Base-by-base conservation (phyloP, 164 flowering plant genomes). In the Houttuynia cordata region DNA sequence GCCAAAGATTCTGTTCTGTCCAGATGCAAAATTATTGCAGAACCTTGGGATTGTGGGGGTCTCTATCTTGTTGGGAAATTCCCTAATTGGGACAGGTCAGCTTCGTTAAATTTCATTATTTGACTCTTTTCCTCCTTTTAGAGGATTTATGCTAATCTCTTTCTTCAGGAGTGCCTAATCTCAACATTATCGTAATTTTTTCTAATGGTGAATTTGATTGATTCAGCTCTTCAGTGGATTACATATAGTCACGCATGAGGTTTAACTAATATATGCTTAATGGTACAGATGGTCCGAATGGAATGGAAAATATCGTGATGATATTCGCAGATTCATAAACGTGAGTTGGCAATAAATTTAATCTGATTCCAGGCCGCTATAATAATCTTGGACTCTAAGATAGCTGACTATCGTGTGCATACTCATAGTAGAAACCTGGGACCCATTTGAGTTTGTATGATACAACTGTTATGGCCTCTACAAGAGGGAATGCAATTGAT, bases 11-110 rank as follows among this genome's bases (percentile, higher is more conserved):
- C 72, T 60, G 70, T 74, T 64, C 69, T 93, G 19, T 86, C 98
- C 40, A 81, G 85, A 62, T 87, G 97, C 75, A 93, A 90, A 73
- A 80, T 90, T 56, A 87, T 93, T 74, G 79, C 99, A 17, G 99
- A 93, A 71, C 99, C 99, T 63, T 93, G 99, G 99, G 99, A 93
- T 67, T 93, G 99, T 79, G 92, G 87, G 57, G 99, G 96, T 41
- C 87, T 93, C 59, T 93, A 93, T 75, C 94, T 90, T 59, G 99
- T 90, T 51, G 99, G 99, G 63, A 77, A 68, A n/a, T 93, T 93
- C 76, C 99, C 99, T 22, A 93, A 87, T 68, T 93, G 98, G 98
- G 98, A 93, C 61, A 59, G 97, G 98, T 89, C 13, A 30, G 37
- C 37, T 30, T 45, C 17, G 12, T 17, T 45, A 12, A 3, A 17